phyloP scores from a whole-genome alignment of 176 grass and related monocot genomes.

The Melocanna baccifera region DNA sequence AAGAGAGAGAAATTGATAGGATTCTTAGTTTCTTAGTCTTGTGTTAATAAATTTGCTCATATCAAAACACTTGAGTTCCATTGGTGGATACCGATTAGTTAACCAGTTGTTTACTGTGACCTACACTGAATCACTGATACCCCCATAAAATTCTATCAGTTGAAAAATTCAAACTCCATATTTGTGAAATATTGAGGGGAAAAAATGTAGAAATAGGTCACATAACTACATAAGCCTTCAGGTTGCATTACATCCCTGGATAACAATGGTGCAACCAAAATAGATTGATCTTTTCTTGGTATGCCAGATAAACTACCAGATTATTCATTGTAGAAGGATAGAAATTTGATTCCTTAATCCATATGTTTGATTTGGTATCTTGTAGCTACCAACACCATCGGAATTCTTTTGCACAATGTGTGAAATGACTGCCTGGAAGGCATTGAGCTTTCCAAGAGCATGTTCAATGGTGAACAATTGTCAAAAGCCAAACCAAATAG shows the following conservation, averaged over 20 bases:
- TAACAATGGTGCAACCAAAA: background rate
- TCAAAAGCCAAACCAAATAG: background rate
- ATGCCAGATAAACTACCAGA: background rate
- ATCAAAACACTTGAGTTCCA: background rate
- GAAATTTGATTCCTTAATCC: background rate
- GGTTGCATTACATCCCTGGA: background rate
- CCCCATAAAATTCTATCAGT: background rate
- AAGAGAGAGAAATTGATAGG: background rate
- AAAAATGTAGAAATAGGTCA: background rate
- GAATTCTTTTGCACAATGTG: background rate
- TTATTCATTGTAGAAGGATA: background rate
- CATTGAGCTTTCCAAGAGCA: background rate
- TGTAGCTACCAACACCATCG: background rate
- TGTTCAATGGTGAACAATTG: background rate
- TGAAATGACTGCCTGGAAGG: background rate
- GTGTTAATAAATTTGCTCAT: background rate
- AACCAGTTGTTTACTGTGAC: background rate
- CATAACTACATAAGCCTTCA: background rate
- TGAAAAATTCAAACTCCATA: background rate
- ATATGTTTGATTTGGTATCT: background rate
- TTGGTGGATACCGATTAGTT: background rate
- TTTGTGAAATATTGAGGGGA: background rate
- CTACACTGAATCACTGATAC: too few relatives aligned
- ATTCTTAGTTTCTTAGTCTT: background rate
- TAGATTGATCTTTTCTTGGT: background rate